Conservation (phyloP, 177 flowering plant genomes). For the Telopea speciosissima region DNA sequence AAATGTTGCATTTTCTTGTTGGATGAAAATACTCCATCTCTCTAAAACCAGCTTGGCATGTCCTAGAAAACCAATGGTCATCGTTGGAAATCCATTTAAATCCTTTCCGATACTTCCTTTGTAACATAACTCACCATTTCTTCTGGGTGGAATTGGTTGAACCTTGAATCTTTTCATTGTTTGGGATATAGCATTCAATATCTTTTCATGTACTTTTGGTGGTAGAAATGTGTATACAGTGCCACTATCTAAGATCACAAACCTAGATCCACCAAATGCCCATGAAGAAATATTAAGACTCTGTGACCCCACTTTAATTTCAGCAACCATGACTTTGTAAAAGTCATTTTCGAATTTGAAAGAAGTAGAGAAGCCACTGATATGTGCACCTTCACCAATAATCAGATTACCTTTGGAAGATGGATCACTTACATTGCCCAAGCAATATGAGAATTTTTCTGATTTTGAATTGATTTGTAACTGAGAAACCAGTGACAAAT, state of each 20-base stretch:
- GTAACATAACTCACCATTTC: slow-evolving; percentile 12
- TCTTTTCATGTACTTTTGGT: slow-evolving; percentile 3
- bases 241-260: slow-evolving; percentile 26
- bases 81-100: slow-evolving; percentile 27
- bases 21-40: slow-evolving; percentile 17
- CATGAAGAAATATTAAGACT: slow-evolving; percentile 11
- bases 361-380: too few relatives aligned
- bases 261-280: neutral
- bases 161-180: neutral
- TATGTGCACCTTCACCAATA: slow-evolving; percentile 18
- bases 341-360: neutral
- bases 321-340: slow-evolving; percentile 20
- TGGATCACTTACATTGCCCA: slow-evolving; percentile 3
- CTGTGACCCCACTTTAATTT: slow-evolving; percentile 24
- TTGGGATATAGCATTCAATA: slow-evolving; percentile 9
- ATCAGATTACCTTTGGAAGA: slow-evolving; percentile 1
- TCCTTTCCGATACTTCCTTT: slow-evolving; percentile 18
- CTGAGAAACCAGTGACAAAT: too few relatives aligned
- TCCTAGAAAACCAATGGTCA: slow-evolving; percentile 27
- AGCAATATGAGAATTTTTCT: too few relatives aligned
- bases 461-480: too few relatives aligned
- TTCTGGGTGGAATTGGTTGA: too few relatives aligned
- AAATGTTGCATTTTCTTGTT: too few relatives aligned
- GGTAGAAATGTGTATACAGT: slow-evolving; percentile 7
- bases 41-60: slow-evolving; percentile 26